Base-by-base conservation (phyloP, 1,139 yeast genomes). In the Pichia sp. region DNA sequence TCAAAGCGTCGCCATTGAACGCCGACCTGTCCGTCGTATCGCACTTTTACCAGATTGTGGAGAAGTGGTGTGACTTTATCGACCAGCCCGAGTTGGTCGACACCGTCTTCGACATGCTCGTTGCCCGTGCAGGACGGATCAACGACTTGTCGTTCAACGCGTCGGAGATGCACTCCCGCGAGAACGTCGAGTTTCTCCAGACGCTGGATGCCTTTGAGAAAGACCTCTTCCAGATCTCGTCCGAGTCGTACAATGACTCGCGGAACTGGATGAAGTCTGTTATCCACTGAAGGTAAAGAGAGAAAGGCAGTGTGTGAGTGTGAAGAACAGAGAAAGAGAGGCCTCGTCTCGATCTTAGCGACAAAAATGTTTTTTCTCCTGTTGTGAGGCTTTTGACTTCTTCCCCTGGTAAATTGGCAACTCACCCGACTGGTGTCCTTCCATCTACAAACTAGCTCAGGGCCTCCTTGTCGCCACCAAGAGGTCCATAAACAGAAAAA, bases 51-150 rank as follows among this genome's bases (percentile, higher is more conserved):
- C 54, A 51, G n/a, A 48, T 56, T 34, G 57, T 57, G 31, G 49
- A 49, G 16, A 50, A 56, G 26, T 59, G 61, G 61, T 57, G 60
- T 23, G 44, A 49, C 7, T 57, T 57, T 11, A 59, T 59, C 51
- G 61, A 59, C 16, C 57, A 59, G 16, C 55, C 53, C 10, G 47
- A 48, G 10, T 47, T 59, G 7, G 54, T 56, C 6, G 58, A 57
- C 8, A 50, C 54, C 2, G 60, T 57, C 5, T 52, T 47, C 26
- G 57, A 54, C 3, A 57, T 59, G 60, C 36, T 56, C 1, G 50
- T 59, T 38, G 30, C 51, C 23, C 45, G 61, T 13, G 54, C 52
- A 1, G 49, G 58, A 6, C 49, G 47, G 41, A 57, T 59, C n/a
- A 57, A 58, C 46, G 61, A 58, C 49, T 49, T 58, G 23, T 55